A percentile compares a stretch with the other conserved stretches of the same genome.
phyloP scores from a whole-genome alignment of 2,329 filamentous ascomycete species.

The Blastomyces silverae region DNA sequence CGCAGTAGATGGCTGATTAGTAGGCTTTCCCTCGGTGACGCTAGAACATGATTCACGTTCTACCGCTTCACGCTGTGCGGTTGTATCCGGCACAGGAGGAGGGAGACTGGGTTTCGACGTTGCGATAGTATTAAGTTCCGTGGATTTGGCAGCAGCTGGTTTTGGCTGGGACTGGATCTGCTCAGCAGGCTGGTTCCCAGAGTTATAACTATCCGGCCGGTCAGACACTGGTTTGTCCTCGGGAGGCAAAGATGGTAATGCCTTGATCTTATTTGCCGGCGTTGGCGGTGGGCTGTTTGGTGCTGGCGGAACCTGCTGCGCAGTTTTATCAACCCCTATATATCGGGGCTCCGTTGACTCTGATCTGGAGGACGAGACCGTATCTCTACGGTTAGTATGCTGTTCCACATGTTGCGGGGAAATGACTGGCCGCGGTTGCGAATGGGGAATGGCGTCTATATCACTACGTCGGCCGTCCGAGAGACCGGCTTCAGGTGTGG shows the following conservation, averaged over 20 bases:
- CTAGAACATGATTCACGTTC: neutral
- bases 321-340: neutral
- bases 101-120: neutral
- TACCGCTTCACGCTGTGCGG: neutral
- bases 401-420: neutral
- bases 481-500: neutral
- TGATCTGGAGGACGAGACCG: neutral
- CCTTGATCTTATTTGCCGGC: neutral
- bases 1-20: neutral
- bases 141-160: neutral
- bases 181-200: neutral
- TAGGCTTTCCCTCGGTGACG: neutral
- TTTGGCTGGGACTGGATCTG: neutral
- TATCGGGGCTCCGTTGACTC: neutral
- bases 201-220: neutral
- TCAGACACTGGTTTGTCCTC: neutral
- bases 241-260: constrained; percentile 7
- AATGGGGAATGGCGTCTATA: neutral
- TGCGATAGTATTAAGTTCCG: neutral
- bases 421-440: neutral
- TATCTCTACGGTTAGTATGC: neutral
- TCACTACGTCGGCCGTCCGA: neutral
- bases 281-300: neutral
- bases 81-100: neutral
- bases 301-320: neutral